phyloP scores from a whole-genome alignment of 2,329 filamentous ascomycete species.

The Mollisia scopiformis region DNA sequence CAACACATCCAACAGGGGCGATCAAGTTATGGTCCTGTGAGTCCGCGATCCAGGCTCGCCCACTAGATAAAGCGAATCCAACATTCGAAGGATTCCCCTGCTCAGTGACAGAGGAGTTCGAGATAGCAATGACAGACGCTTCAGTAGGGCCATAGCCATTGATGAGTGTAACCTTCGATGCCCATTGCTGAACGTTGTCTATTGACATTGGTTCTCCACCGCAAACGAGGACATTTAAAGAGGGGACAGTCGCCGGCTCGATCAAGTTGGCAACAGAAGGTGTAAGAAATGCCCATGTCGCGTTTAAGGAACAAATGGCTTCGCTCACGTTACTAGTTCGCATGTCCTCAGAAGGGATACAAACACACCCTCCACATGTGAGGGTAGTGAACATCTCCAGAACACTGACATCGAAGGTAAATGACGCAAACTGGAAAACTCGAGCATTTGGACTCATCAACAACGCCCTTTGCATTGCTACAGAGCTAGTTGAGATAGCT shows the following conservation, averaged over 20 bases:
- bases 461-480: conserved; percentile 6
- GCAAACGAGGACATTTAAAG: conserved; percentile 17
- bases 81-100: too few relatives aligned
- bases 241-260: conserved; percentile 38
- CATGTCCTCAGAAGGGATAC: conserved; percentile 28
- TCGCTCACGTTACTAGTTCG: conserved; percentile 17
- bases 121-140: background rate
- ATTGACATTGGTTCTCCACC: conserved; percentile 37
- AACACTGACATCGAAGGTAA: conserved; percentile 27
- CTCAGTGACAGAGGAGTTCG: too few relatives aligned
- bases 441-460: conserved; percentile 11
- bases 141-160: conserved; percentile 40
- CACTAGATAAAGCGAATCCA: background rate
- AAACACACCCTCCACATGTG: conserved; percentile 24
- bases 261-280: conserved; percentile 31
- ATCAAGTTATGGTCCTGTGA: conserved; percentile 20
- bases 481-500: conserved; percentile 15
- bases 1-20: conserved; percentile 23
- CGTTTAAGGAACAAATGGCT: conserved; percentile 19
- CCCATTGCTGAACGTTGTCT: conserved; percentile 42
- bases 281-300: conserved; percentile 23
- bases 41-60: conserved; percentile 40
- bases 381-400: conserved; percentile 27
- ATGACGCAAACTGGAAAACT: conserved; percentile 22
- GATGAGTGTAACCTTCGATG: conserved; percentile 37